These are phyloP conservation scores for Mucor racemosus DNA, from an alignment of 371 early-diverging fungal species.

Conservation along the genomic window DNA sequence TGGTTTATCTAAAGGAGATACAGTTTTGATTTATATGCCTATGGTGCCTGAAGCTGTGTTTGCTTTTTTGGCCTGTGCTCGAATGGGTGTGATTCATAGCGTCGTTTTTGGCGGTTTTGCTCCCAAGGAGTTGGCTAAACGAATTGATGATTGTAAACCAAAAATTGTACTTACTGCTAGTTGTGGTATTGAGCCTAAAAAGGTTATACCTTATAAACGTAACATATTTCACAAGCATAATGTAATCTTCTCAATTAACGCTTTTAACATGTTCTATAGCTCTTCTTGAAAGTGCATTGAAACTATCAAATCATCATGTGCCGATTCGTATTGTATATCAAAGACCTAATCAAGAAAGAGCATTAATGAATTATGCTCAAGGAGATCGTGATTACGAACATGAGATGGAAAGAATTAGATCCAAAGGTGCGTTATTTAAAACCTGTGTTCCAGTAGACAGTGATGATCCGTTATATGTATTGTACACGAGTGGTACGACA, in stretches of 20 bases:
- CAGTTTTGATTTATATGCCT: slow-evolving; percentile 88
- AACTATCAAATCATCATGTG: slow-evolving; percentile 58
- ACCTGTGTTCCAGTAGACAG: slow-evolving; percentile 75
- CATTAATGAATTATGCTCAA: slow-evolving; percentile 46
- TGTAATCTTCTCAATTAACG: background rate
- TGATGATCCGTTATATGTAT: slow-evolving; percentile 89
- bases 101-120: slow-evolving; percentile 85
- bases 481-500: slow-evolving; percentile 93
- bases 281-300: slow-evolving; percentile 69
- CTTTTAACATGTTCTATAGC: slow-evolving; percentile 40
- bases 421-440: slow-evolving; percentile 36
- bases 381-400: slow-evolving; percentile 69
- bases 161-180: slow-evolving; percentile 77
- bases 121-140: slow-evolving; percentile 77
- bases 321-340: slow-evolving; percentile 61
- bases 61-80: slow-evolving; percentile 90
- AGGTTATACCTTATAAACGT: slow-evolving; percentile 70
- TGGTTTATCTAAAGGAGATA: slow-evolving; percentile 81
- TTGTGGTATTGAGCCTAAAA: slow-evolving; percentile 78
- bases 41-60: slow-evolving; percentile 90
- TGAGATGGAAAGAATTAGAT: slow-evolving; percentile 53
- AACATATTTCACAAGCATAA: background rate
- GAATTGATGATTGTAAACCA: slow-evolving; percentile 80
- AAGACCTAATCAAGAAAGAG: slow-evolving; percentile 57
- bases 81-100: slow-evolving; percentile 87